Percentiles rank a stretch among this genome's conserved stretches.
phyloP scores from a whole-genome alignment of 2,329 filamentous ascomycete species.

The Aspergillus piperis region DNA sequence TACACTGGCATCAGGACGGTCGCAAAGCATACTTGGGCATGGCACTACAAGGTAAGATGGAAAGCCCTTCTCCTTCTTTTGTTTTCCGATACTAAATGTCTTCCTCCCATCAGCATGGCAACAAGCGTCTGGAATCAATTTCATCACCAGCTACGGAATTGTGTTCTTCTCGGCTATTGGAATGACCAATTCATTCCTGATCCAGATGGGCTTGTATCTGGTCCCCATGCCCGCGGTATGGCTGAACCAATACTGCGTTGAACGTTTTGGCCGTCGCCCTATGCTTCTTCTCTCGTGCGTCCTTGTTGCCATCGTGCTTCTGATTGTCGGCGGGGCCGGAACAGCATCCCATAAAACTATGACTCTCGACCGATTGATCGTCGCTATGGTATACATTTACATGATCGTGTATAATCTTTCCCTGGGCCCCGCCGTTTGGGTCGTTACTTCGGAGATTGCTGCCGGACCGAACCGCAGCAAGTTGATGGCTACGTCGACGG shows the following conservation, averaged over 20 bases:
- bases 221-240: constrained; percentile 2
- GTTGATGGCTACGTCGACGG: constrained; percentile 13
- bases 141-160: constrained; percentile 5
- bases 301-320: not conserved
- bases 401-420: constrained; percentile 16
- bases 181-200: not conserved
- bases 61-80: too few relatives aligned
- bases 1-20: not conserved
- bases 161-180: constrained; percentile 1
- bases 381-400: constrained; percentile 17
- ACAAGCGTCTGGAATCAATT: constrained; percentile 3
- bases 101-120: not conserved
- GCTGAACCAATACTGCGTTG: constrained; percentile 5
- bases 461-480: constrained; percentile 13
- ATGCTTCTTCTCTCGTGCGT: constrained; percentile 1
- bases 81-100: not conserved
- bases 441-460: constrained; percentile 14
- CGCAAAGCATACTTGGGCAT: not conserved
- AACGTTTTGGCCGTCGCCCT: constrained; percentile 2
- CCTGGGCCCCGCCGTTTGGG: constrained; percentile 14
- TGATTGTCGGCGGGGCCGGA: constrained; percentile 2
- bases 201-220: constrained; percentile 6
- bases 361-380: constrained; percentile 9
- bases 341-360: not conserved
- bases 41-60: not conserved